These are phyloP conservation scores for Conidiobolus coronatus DNA, from an alignment of 371 early-diverging fungal species.

Conservation along the genomic window DNA sequence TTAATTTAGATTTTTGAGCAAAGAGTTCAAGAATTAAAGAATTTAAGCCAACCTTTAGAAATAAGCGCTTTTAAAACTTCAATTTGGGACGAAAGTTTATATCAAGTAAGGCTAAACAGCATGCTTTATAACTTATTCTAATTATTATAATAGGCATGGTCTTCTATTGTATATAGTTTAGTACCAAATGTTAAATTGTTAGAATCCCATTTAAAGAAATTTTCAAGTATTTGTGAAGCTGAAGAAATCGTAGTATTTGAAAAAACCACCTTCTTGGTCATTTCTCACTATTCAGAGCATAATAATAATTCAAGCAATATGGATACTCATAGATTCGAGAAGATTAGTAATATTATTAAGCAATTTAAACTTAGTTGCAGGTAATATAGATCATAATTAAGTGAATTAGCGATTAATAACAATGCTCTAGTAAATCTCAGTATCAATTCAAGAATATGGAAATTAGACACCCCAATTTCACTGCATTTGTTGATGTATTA, in stretches of 20 bases:
- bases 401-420: neutral
- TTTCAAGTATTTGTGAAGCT: conserved; percentile 66
- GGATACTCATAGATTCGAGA: conserved; percentile 68
- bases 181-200: conserved; percentile 74
- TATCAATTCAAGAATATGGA: conserved; percentile 77
- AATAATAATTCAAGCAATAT: conserved; percentile 4
- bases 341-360: conserved; percentile 84
- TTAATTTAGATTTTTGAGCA: conserved; percentile 33
- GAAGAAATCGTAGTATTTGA: conserved; percentile 89
- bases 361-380: conserved; percentile 72
- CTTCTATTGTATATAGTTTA: conserved; percentile 77
- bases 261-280: conserved; percentile 78
- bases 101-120: conserved; percentile 27
- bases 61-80: conserved; percentile 67
- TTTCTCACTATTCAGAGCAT: conserved; percentile 44
- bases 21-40: conserved; percentile 38
- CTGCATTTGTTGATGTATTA: conserved; percentile 74
- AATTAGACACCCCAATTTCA: conserved; percentile 51
- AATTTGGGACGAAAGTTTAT: conserved; percentile 91
- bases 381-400: conserved; percentile 10
- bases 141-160: conserved; percentile 57
- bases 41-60: conserved; percentile 41
- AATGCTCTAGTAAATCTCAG: conserved; percentile 41
- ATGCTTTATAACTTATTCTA: neutral
- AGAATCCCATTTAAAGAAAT: conserved; percentile 50